Evolutionary conservation across 768 basidiomycete genomes (phyloP).

Genomic region (Strobilomyces confusus): DNA sequence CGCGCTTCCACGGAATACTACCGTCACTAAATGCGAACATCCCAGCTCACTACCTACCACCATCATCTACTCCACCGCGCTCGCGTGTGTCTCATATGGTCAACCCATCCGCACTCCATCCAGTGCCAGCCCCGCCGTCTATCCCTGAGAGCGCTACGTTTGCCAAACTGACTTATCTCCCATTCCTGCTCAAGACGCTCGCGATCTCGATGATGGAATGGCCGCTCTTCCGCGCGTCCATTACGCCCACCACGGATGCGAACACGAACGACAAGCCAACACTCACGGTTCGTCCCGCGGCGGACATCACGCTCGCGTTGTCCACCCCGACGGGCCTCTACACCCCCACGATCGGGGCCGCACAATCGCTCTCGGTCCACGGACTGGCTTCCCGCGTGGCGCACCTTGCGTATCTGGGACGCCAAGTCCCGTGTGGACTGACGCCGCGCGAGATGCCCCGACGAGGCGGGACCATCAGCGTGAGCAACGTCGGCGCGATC

Average conservation of each 20-base stretch:
- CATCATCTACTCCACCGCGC: slow-evolving; percentile 33
- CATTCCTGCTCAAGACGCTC: slow-evolving; percentile 79
- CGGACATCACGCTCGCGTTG: slow-evolving; percentile 74
- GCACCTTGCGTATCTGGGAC: slow-evolving; percentile 59
- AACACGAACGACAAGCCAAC: slow-evolving; percentile 47
- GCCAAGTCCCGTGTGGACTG: slow-evolving; percentile 63
- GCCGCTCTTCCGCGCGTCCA: slow-evolving; percentile 78
- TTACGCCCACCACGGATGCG: slow-evolving; percentile 41
- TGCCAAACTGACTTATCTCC: slow-evolving; percentile 73
- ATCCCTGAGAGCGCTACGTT: slow-evolving; percentile 55
- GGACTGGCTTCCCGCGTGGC: slow-evolving; percentile 57
- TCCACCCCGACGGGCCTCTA: slow-evolving; percentile 82
- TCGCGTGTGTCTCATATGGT: slow-evolving; percentile 25
- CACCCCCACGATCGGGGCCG: slow-evolving; percentile 63
- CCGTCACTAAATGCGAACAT: slow-evolving; percentile 67
- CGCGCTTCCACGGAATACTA: slow-evolving; percentile 57
- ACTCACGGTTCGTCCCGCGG: slow-evolving; percentile 65
- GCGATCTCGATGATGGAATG: slow-evolving; percentile 77
- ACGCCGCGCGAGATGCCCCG: slow-evolving; percentile 67
- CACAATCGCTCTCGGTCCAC: slow-evolving; percentile 55
- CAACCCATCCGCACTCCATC: slow-evolving; percentile 39
- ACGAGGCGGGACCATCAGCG: slow-evolving; percentile 73
- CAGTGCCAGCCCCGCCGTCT: slow-evolving; percentile 36
- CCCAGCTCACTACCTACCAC: slow-evolving; percentile 49
- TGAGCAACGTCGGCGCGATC: slow-evolving; percentile 81